Base-by-base conservation (phyloP, 805 yeast genomes). In the Sungouiozyma intestinalis region DNA sequence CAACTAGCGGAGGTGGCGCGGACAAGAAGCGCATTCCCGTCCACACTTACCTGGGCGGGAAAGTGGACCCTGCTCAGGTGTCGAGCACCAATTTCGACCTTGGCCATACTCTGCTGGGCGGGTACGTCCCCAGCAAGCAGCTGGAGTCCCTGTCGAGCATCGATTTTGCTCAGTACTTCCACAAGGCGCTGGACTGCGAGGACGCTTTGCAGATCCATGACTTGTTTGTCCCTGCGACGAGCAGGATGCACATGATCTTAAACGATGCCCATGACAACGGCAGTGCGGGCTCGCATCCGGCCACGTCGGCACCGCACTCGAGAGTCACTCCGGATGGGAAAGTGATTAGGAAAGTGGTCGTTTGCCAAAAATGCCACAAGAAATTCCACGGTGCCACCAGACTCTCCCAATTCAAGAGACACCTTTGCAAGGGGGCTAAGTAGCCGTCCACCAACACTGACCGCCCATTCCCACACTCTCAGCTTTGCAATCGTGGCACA, bases 121-220 rank as follows among this genome's bases (percentile, higher is more conserved):
- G 61, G 7, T 58, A 57, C 39, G 63, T 60, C 8, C 65, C 65
- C 16, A 49, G 46, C 38, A 46, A 50, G 19, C 62, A 58, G 42
- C 35, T 60, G 35, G 65, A 60, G 36, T 48, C 61, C 2, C 43
- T 60, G 5, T 58, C 63, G 0, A 53, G 63, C 40, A 50, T 54
- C 27, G 63, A 60, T 40, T 60, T 60, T 49, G 61, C 63, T 4
- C 57, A 56, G 16, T 56, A 53, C 40, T 60, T 60, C 44, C 58
- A 58, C 34, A 57, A 51, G 29, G 45, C 53, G 0, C 37, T 59
- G 16, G 58, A 58, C 18, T 59, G 60, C 35, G 58, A 56, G 21
- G 45, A 53, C 34, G 57, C 62, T 2, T 33, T 55, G n/a, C 54
- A 54, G 33, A 49, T 51, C 2, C 51, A 54, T 35, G 61, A 55